phyloP scores from a whole-genome alignment of 192 early-diverging fungal species.

The Linnemannia schmuckeri region DNA sequence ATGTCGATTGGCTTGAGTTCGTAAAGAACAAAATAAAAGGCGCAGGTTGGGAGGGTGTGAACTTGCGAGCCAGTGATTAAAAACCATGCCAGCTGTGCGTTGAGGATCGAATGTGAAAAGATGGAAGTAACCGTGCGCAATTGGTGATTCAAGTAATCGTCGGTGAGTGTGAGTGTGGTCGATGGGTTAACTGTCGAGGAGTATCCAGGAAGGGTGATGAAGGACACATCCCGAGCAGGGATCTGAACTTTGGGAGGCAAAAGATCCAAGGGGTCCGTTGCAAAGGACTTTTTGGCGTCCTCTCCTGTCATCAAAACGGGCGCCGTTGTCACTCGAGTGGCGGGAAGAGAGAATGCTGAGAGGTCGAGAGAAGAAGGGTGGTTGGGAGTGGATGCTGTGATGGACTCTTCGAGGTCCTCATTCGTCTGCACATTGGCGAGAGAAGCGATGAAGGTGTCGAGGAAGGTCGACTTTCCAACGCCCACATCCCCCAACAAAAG shows the following conservation, averaged over 20 bases:
- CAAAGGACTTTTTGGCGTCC: background rate
- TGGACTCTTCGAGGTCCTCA: slow-evolving; percentile 21
- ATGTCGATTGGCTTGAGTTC: slow-evolving; percentile 88
- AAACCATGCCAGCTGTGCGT: slow-evolving; percentile 49
- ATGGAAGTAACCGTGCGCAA: slow-evolving; percentile 28
- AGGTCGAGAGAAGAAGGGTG: slow-evolving; percentile 1
- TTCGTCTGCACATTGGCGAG: slow-evolving; percentile 31
- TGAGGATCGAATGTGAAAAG: slow-evolving; percentile 34
- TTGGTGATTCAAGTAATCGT: slow-evolving; percentile 47
- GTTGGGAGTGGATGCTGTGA: background rate
- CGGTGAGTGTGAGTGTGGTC: slow-evolving; percentile 27
- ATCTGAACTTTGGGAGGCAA: slow-evolving; percentile 24
- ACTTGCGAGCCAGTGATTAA: slow-evolving; percentile 44
- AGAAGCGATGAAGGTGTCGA: slow-evolving; percentile 41
- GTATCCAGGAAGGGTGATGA: slow-evolving; percentile 47
- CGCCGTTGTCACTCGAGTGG: slow-evolving; percentile 8
- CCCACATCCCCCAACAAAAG: slow-evolving; percentile 49
- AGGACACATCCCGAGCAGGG: slow-evolving; percentile 36
- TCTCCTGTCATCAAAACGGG: slow-evolving; percentile 9
- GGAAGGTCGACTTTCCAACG: slow-evolving; percentile 38
- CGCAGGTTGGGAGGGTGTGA: slow-evolving; percentile 42
- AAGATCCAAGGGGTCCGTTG: slow-evolving; percentile 31
- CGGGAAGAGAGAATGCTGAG: slow-evolving; percentile 7
- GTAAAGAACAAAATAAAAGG: slow-evolving; percentile 54
- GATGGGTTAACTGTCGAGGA: slow-evolving; percentile 51